Conservation (phyloP, 805 yeast genomes). For the Saccharomyces kudriavzevii region DNA sequence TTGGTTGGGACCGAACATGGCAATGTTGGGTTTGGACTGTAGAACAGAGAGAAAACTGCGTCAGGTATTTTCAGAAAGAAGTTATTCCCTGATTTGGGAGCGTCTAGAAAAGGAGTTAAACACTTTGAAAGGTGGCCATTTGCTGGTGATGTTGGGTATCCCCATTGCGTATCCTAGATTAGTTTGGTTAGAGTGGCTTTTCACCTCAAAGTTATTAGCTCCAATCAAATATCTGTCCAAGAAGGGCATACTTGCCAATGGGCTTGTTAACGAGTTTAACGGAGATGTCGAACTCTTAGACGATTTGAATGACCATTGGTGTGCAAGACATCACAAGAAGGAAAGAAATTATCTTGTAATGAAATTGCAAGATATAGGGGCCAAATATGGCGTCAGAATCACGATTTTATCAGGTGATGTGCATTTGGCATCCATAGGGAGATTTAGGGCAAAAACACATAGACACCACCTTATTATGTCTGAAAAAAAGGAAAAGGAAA, state of each 20-base stretch:
- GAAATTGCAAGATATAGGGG: constrained; percentile 57
- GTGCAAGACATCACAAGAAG: constrained; percentile 73
- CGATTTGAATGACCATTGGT: constrained; percentile 95
- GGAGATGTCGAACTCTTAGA: constrained; percentile 87
- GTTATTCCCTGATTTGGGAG: constrained; percentile 55
- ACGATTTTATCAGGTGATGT: constrained; percentile 92
- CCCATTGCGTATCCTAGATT: constrained; percentile 92
- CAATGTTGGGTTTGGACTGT: constrained; percentile 78
- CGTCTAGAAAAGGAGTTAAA: constrained; percentile 51
- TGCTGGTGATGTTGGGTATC: constrained; percentile 80
- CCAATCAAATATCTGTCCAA: constrained; percentile 59
- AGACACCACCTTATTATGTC: constrained; percentile 34
- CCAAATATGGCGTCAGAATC: constrained; percentile 55
- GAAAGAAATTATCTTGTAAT: constrained; percentile 71
- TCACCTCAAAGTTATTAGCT: constrained; percentile 50
- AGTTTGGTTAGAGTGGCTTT: constrained; percentile 78
- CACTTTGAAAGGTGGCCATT: constrained; percentile 45
- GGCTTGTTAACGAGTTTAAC: constrained; percentile 84
- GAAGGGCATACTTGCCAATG: constrained; percentile 55
- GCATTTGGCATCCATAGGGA: constrained; percentile 77
- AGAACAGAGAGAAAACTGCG: constrained; percentile 76
- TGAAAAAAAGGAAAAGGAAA: constrained; percentile 30
- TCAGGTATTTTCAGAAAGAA: constrained; percentile 43
- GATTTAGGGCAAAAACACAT: constrained; percentile 54
- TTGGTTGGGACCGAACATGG: constrained; percentile 65